Evolutionary conservation across 371 early-diverging fungal genomes (phyloP).

Genomic region (Mucor piriformis): DNA sequence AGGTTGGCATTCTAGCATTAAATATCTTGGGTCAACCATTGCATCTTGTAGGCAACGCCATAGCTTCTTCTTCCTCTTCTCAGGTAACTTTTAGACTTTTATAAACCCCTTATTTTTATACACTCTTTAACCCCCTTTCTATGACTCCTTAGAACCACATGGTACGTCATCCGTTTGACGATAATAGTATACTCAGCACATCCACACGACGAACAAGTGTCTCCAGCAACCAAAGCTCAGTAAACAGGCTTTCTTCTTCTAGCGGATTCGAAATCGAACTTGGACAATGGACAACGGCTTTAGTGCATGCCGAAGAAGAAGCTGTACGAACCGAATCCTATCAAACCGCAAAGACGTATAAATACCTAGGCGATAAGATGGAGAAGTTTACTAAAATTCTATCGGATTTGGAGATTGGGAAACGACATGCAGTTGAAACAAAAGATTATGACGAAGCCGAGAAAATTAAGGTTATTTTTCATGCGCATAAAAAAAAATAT

Average conservation of each 20-base stretch:
- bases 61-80: constrained; percentile 3
- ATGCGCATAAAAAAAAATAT: no score
- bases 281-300: constrained; percentile 43
- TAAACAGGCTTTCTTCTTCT: constrained; percentile 26
- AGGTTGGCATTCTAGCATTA: constrained; percentile 66
- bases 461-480: constrained; percentile 58
- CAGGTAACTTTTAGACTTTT: not conserved
- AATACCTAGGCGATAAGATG: constrained; percentile 40
- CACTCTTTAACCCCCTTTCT: not conserved
- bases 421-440: constrained; percentile 62
- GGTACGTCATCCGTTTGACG: constrained; percentile 34
- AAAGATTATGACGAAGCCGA: constrained; percentile 82
- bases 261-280: constrained; percentile 42
- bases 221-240: constrained; percentile 41
- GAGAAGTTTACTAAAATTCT: constrained; percentile 59
- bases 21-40: constrained; percentile 55
- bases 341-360: constrained; percentile 58
- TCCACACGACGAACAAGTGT: constrained; percentile 52
- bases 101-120: not conserved
- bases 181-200: constrained; percentile 42
- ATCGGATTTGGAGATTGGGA: constrained; percentile 56
- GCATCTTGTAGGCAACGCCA: constrained; percentile 13
- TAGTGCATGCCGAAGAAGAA: constrained; percentile 41
- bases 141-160: constrained; percentile 27
- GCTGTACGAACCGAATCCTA: constrained; percentile 57